Base-by-base conservation (phyloP, 257 asterid species). In the Ocimum tenuiflorum region DNA sequence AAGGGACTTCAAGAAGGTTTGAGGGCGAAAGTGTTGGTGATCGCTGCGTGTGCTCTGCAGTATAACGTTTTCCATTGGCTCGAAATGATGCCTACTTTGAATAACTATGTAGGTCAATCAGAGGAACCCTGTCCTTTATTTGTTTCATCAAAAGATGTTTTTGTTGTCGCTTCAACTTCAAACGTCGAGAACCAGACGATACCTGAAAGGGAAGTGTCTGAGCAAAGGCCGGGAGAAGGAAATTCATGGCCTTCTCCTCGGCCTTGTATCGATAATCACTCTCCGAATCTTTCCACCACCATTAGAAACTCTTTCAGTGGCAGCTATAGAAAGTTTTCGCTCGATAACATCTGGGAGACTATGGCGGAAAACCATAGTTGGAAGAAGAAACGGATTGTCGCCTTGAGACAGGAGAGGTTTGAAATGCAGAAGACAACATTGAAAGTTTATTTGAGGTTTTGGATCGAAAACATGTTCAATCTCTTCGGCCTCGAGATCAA, bases 401-500 rank as follows among this genome's bases (percentile, higher is more conserved):
- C 90, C 70, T 73, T 86, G 85, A 86, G 86, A 78, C 90, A 82
- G 73, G 99, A 94, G 82, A 88, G 99, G 71, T 87, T 86, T 75
- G 95, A 83, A 69, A 83, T 83, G 83, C 99, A 94, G 76, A 90
- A 86, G 84, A 76, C 84, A 35, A 85, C 92, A 29, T 76, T 94
- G 39, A 88, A 86, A 83, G 86, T 88, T 50, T 94, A 94, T 75
- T 79, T 94, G 81, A 94, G 84, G 80, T 94, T 86, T 81, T 90
- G 99, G 99, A 79, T 80, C 50, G 99, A 94, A 79, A 94, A 94
- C 79, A 78, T 94, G 95, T 94, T 88, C 81, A 94, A 86, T 74
- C 95, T 94, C 65, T 88, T 88, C 67, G 99, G 99, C 69, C 99
- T 94, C 68, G 97, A 94, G 91, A 90, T 94, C 74, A 90, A 85